Evolutionary conservation across 78 protist genomes (phyloP), one percentile per base, ranked within the genome.

Genomic region (Dictyostelium citrinum): DNA sequence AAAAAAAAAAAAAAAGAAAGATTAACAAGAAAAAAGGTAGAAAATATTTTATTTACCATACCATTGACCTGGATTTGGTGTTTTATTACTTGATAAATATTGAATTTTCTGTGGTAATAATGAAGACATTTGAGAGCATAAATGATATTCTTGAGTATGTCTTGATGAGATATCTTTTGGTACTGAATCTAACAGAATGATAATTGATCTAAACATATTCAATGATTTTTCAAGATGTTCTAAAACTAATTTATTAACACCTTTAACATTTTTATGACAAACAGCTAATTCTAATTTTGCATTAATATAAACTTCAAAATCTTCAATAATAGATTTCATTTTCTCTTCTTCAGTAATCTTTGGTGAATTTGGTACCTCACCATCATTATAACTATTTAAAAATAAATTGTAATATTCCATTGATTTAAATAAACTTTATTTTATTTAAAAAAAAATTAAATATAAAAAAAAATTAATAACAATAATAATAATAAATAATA

Each of bases 241-340:
- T 6, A 31, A 33, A 20, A 80, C 72, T 55, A 80, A 6, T 80
- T 35, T 80, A 35, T 80, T 80, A 16, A 55, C n/a, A 80, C 84
- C 84, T 58, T 80, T 49, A 80, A 80, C 74, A 31, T 80, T 80
- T 80, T 43, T 80, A 58, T 80, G 58, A 35, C 49, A 39, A 16
- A 80, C 61, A 14, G 84, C 84, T 3, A 80, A 33, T 33, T 58
- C 64, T 46, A 49, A 22, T 33, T 80, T 80, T 35, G 74, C 37
- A 20, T 24, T n/a, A 31, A 80, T 55, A 55, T 35, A 55, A 33
- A 58, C 43, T 5, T 80, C 74, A 22, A 80, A 45, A 55, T 80
- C 84, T 7, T 80, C 72, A 35, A 24, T 80, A 27, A 77, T 77
- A 1, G 83, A 29, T 45, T n/a, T 31, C n/a, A 46, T 31, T 35